Base-by-base conservation (phyloP, 1,284 basidiomycete species). In the Schizopora paradoxa region DNA sequence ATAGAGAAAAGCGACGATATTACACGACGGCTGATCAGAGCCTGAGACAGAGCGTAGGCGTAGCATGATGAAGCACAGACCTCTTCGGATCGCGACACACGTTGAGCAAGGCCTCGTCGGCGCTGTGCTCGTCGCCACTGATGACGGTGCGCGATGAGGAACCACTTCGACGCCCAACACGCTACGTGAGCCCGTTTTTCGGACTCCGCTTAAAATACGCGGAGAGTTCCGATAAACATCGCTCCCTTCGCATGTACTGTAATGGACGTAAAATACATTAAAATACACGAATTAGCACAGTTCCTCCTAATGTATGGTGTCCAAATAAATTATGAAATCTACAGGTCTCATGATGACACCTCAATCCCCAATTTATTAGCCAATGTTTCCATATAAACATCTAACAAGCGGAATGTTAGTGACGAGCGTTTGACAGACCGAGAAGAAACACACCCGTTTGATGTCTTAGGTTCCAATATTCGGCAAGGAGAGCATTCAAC, bases 51-150 rank as follows among this genome's bases (percentile, higher is more conserved):
- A 72, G 70, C 70, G 69, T 68, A 73, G 77, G 81, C 75, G 79
- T 81, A 79, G 81, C 85, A 88, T 87, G 77, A 79, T 77, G 66
- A 81, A 82, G 79, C 75, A 88, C 86, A 85, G 85, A 88, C 85
- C 86, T 88, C 83, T 76, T 76, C 36, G 69, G 70, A 75, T 77
- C 75, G 73, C 77, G 74, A 57, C 73, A 75, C 72, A 67, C 67
- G 70, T 50, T 68, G 70, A 73, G 71, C 68, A 74, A 69, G 74
- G 73, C 72, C 73, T 68, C 70, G 61, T 65, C 67, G 58, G 63
- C 65, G 61, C 64, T 61, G 69, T 72, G 70, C 72, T 72, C 72
- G 71, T 69, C 72, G 69, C 68, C 73, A 68, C 67, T 70, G 71
- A 67, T 61, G 59, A 58, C 65, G 71, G 77, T 76, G 78, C 78